Percentiles rank a stretch among this genome's conserved stretches.
These are phyloP conservation scores for Cenchrus purpureus DNA, from an alignment of 176 grass and related monocot species.

Conservation along the genomic window DNA sequence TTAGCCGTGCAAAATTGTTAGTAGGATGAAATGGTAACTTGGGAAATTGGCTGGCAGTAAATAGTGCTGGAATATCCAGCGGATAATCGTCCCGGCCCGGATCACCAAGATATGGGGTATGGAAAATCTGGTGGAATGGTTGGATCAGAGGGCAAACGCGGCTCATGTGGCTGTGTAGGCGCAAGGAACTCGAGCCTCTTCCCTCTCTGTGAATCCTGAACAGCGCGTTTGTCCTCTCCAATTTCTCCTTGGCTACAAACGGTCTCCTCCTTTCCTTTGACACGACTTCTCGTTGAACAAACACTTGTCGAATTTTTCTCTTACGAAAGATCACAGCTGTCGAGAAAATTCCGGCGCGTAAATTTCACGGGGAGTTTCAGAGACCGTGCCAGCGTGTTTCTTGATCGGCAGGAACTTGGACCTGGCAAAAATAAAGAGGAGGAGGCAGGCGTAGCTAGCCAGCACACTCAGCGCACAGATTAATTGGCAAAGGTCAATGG, in stretches of 20 bases:
- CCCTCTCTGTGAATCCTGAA: not conserved
- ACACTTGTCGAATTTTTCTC: conserved; percentile 19
- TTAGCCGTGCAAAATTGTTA: not conserved
- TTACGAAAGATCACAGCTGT: not conserved
- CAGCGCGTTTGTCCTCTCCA: conserved; percentile 16
- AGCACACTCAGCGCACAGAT: too few relatives aligned
- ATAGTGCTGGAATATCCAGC: not conserved
- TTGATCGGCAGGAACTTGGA: not conserved
- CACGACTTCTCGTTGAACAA: conserved; percentile 20
- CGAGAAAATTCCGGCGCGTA: not conserved
- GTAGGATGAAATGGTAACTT: not conserved
- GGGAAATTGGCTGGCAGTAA: conserved; percentile 9
- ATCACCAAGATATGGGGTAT: not conserved
- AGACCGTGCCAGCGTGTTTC: not conserved
- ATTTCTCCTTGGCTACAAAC: conserved; percentile 7
- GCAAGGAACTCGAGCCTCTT: conserved; percentile 35
- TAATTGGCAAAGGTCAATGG: conserved; percentile 8
- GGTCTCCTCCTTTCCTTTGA: conserved; percentile 20
- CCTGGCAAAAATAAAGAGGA: not conserved
- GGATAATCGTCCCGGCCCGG: not conserved
- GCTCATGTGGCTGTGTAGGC: conserved; percentile 42
- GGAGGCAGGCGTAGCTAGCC: too few relatives aligned
- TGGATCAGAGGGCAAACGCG: conserved; percentile 15
- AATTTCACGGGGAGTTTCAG: not conserved
- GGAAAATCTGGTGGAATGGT: conserved; percentile 44